phyloP scores from a whole-genome alignment of 441 rosid genomes.

The Brassica hybrid region DNA sequence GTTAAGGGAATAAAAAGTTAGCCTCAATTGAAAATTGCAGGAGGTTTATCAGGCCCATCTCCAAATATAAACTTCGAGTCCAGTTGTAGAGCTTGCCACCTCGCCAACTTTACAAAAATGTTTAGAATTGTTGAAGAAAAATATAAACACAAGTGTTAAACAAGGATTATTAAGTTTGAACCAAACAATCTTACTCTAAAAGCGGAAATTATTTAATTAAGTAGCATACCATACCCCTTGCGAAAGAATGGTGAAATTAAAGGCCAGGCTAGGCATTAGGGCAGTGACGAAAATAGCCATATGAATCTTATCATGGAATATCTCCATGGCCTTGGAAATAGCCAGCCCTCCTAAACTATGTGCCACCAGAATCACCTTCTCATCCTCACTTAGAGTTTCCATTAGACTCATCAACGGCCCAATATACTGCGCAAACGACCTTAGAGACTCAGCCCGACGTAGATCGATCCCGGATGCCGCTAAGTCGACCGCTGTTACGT shows the following conservation, averaged over 20 bases:
- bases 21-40: constrained; percentile 48
- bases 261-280: constrained; percentile 53
- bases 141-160: constrained; percentile 3
- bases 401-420: constrained; percentile 45
- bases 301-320: constrained; percentile 45
- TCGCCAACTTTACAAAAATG: constrained; percentile 28
- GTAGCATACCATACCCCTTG: constrained; percentile 48
- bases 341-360: constrained; percentile 62
- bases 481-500: constrained; percentile 48
- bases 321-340: constrained; percentile 62
- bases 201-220: not conserved
- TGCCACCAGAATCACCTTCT: constrained; percentile 56
- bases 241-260: constrained; percentile 42
- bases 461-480: constrained; percentile 49
- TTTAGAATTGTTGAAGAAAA: not conserved
- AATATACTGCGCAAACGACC: constrained; percentile 43
- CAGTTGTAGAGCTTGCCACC: constrained; percentile 37
- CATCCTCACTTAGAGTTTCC: constrained; percentile 36
- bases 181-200: not conserved
- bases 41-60: constrained; percentile 47
- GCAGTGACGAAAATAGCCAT: constrained; percentile 57
- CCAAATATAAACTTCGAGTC: constrained; percentile 48
- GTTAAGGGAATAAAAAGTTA: constrained; percentile 37
- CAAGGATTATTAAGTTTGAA: not conserved
- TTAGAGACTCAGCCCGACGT: constrained; percentile 35